These are phyloP conservation scores for Cinnamomum micranthum DNA, from an alignment of 164 flowering plant species.

Conservation along the genomic window DNA sequence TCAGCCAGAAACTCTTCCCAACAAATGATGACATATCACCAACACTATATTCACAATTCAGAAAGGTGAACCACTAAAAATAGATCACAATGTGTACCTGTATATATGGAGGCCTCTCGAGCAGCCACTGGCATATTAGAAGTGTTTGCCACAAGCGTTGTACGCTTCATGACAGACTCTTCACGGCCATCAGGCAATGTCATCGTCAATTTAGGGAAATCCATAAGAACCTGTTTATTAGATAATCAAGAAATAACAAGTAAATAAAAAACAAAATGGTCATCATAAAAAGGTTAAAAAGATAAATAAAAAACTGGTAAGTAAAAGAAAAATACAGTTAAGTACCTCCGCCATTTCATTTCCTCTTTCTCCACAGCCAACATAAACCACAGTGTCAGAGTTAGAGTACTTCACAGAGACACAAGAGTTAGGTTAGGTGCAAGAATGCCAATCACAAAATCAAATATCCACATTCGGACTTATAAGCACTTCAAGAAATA, in stretches of 20 bases:
- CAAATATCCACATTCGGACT: not conserved
- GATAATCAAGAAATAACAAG: not conserved
- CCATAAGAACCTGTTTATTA: slow-evolving; percentile 89
- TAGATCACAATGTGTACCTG: slow-evolving; percentile 50
- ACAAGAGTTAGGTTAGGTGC: not conserved
- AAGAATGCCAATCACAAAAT: not conserved
- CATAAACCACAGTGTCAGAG: slow-evolving; percentile 97
- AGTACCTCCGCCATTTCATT: slow-evolving; percentile 99
- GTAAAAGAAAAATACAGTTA: not conserved
- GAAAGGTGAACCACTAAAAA: not conserved
- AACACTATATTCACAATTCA: too few species aligned
- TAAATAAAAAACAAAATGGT: not conserved
- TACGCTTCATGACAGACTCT: slow-evolving; percentile 99
- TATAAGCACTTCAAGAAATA: not conserved
- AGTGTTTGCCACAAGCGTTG: slow-evolving; percentile 99
- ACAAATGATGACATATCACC: too few species aligned
- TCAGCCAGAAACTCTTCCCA: not conserved
- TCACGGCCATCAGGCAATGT: slow-evolving; percentile 99
- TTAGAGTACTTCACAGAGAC: slow-evolving; percentile 81
- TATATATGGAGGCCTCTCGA: slow-evolving; percentile 99
- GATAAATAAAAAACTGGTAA: not conserved
- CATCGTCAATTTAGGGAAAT: slow-evolving; percentile 99
- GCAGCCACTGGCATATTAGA: slow-evolving; percentile 99
- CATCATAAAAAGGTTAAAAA: not conserved
- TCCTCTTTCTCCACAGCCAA: slow-evolving; percentile 99